Evolutionary conservation across 2,329 filamentous ascomycete species (phyloP), one percentile per base, ranked within the genome.

Genomic region (Nemania sp.): DNA sequence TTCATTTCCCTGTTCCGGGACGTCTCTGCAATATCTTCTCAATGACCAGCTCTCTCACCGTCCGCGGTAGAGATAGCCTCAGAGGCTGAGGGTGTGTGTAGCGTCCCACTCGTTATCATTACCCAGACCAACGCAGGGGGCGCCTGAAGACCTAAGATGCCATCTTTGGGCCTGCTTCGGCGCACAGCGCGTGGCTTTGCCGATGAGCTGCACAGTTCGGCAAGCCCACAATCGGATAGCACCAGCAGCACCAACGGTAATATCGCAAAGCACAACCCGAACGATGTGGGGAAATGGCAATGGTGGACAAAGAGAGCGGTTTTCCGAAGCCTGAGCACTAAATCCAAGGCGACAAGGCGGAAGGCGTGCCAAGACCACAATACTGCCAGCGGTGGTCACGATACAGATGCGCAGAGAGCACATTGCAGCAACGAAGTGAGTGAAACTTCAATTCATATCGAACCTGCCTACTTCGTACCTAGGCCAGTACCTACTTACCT

Each of bases 271-370:
- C 39, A 47, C 49, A 49, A 45, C 30, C 19, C 52, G 11, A 20
- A 45, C 23, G 52, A 58, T 14, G 43, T 22, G 20, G 52, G 46
- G 7, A 46, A 36, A 11, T 58, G 57, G 40, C 48, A 50, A 49
- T 43, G 57, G 24, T 39, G 53, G 33, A 54, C 59, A 7, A 59
- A 52, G 43, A 48, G 60, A 34, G 56, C 54, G 11, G 54, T 63
- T 34, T 43, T 68, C 39, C 63, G 64, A 55, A 59, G 58, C 20
- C 39, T 66, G 15, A 64, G 67, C 45, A 60, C 49, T 39, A 53
- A 61, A 33, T 60, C 66, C 49, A 66, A 60, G 51, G 59, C 63
- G 6, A 58, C 49, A 55, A 12, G 49, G 34, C 31, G 36, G 44
- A 9, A 33, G 36, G 36, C 52, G 33, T 19, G 26, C 24, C 15